Evolutionary conservation across 1,284 basidiomycete species (phyloP).

Genomic region (Puccinia sorghi): DNA sequence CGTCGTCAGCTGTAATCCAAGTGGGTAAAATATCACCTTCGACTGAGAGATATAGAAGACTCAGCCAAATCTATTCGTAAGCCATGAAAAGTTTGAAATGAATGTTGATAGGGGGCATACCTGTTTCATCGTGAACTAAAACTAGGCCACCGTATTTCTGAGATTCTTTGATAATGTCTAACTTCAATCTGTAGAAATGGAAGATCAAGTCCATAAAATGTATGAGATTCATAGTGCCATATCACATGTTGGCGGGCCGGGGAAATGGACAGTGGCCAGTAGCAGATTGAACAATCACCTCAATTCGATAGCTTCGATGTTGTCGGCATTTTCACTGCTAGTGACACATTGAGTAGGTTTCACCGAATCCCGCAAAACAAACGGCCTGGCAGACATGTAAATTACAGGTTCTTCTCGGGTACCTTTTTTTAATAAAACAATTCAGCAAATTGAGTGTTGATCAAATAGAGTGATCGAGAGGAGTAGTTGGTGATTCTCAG

Average conservation of each 20-base stretch:
- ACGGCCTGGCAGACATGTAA: conserved; percentile 89
- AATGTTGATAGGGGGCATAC: conserved; percentile 28
- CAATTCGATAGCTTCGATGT: conserved; percentile 90
- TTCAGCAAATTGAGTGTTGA: not conserved
- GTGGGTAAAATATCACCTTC: conserved; percentile 84
- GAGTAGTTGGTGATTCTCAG: not conserved
- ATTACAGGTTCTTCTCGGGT: conserved; percentile 75
- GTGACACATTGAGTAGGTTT: conserved; percentile 78
- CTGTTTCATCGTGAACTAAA: conserved; percentile 85
- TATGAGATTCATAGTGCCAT: not conserved
- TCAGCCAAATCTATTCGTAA: not conserved
- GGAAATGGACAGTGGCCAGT: not conserved
- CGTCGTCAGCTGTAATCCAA: conserved; percentile 93
- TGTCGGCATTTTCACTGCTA: conserved; percentile 87
- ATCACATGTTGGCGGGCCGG: not conserved
- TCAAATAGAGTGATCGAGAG: conserved; percentile 51
- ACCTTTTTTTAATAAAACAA: conserved; percentile 72
- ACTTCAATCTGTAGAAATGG: conserved; percentile 65
- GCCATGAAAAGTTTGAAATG: conserved; percentile 21
- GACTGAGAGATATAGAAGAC: conserved; percentile 57
- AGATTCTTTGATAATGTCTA: conserved; percentile 90
- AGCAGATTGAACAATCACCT: conserved; percentile 59
- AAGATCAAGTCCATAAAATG: no score
- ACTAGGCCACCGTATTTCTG: conserved; percentile 83
- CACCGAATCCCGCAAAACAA: conserved; percentile 89